Evolutionary conservation across 306 rosid genomes (phyloP).

Genomic region (Sphenostylis stenocarpa): DNA sequence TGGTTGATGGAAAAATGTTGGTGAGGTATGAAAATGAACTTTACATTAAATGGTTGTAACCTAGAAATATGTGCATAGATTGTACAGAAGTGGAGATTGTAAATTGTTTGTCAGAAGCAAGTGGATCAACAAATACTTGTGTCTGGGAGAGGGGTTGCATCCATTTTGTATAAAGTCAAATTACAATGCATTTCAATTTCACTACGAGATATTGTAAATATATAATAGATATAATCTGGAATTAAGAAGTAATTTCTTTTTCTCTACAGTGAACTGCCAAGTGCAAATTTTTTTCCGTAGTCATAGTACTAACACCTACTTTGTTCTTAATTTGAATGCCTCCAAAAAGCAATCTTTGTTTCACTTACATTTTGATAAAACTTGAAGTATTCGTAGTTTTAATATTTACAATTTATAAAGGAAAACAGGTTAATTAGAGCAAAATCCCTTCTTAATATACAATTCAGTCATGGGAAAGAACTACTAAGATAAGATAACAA

Average conservation of each 20-base stretch:
- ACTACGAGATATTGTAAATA: background rate
- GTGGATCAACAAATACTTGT: constrained; percentile 22
- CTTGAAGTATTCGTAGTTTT: background rate
- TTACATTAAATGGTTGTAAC: background rate
- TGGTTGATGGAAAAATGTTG: background rate
- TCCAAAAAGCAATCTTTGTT: background rate
- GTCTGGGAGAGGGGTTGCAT: background rate
- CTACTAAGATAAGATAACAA: background rate
- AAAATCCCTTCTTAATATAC: constrained; percentile 33
- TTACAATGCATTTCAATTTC: background rate
- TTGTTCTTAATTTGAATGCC: background rate
- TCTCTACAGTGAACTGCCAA: background rate
- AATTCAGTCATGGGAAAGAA: constrained; percentile 6
- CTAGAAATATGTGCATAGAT: constrained; percentile 24
- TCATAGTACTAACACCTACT: background rate
- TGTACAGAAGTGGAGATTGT: background rate
- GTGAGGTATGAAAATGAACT: background rate
- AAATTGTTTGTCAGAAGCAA: background rate
- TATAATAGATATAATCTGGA: background rate
- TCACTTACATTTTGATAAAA: constrained; percentile 6
- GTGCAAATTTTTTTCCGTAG: background rate
- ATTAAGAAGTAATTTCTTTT: background rate
- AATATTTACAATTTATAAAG: constrained; percentile 24
- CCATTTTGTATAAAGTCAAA: too few species aligned
- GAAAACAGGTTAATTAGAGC: background rate